These are phyloP conservation scores for Oenanthe sinensis DNA, from an alignment of 129 eudicot species.

Conservation along the genomic window DNA sequence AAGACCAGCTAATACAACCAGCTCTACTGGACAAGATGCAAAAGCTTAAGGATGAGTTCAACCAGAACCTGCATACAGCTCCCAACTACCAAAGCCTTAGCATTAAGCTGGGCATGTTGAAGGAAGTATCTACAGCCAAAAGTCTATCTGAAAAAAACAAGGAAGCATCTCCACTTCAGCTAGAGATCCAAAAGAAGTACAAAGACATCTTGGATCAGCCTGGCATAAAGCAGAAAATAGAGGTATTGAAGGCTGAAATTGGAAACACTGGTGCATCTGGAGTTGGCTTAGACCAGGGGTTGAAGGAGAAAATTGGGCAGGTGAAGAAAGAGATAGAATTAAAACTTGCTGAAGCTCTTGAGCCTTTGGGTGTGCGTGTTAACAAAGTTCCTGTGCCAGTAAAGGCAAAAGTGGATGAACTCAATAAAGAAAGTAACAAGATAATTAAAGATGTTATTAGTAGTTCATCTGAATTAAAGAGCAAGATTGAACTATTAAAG, in stretches of 20 bases:
- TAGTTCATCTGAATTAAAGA: slow-evolving; percentile 51
- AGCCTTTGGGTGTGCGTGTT: slow-evolving; percentile 46
- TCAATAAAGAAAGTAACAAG: slow-evolving; percentile 38
- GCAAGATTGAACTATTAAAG: slow-evolving; percentile 48
- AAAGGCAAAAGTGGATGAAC: slow-evolving; percentile 36
- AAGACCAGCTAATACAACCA: slow-evolving; percentile 31
- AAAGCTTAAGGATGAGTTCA: slow-evolving; percentile 42
- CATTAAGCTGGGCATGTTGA: slow-evolving; percentile 50
- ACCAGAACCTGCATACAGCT: slow-evolving; percentile 40
- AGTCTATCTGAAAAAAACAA: slow-evolving; percentile 33
- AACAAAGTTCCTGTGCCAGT: slow-evolving; percentile 24
- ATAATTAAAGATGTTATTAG: slow-evolving; percentile 43
- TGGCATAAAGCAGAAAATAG: slow-evolving; percentile 44
- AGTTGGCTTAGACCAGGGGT: slow-evolving; percentile 27
- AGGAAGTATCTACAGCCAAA: slow-evolving; percentile 50
- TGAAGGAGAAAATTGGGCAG: slow-evolving; percentile 41
- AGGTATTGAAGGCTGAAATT: slow-evolving; percentile 45
- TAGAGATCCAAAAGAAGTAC: slow-evolving; percentile 29
- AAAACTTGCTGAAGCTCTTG: slow-evolving; percentile 40
- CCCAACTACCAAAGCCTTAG: slow-evolving; percentile 56
- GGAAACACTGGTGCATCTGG: slow-evolving; percentile 30
- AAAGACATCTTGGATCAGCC: slow-evolving; percentile 32
- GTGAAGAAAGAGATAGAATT: slow-evolving; percentile 40
- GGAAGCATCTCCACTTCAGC: slow-evolving; percentile 30
- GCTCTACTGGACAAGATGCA: slow-evolving; percentile 39